These are phyloP conservation scores for Chrysoporthe austroafricana DNA, from an alignment of 2,329 filamentous ascomycete genomes.

Conservation along the genomic window DNA sequence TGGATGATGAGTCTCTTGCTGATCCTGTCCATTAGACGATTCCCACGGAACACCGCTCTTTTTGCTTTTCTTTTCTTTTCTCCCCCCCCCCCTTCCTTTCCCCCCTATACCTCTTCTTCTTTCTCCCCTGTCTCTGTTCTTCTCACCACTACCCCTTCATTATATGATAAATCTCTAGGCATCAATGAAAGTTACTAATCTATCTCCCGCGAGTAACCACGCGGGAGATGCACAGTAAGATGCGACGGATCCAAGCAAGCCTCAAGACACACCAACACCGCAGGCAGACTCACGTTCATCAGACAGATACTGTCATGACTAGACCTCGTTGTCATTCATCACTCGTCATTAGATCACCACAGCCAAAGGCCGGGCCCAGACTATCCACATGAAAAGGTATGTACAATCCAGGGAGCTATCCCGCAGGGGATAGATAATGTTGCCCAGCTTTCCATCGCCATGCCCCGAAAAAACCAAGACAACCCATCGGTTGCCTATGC, in stretches of 20 bases:
- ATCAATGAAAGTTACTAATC: neutral
- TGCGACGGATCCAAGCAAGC: neutral
- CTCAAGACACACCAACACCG: neutral
- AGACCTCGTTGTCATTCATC: constrained; percentile 21
- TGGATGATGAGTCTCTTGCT: too few relatives aligned
- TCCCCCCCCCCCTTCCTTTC: too few relatives aligned
- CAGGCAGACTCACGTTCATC: neutral
- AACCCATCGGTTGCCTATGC: constrained; percentile 2
- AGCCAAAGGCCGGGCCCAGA: constrained; percentile 9
- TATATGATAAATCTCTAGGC: neutral
- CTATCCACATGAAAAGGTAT: constrained; percentile 1
- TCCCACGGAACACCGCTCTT: too few relatives aligned
- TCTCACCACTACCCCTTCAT: neutral
- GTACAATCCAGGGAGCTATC: constrained; percentile 1
- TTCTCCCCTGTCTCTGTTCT: neutral
- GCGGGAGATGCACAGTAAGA: neutral
- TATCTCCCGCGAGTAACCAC: neutral
- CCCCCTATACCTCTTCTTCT: too few relatives aligned
- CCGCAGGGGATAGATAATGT: neutral
- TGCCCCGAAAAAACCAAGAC: neutral
- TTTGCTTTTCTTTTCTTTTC: too few relatives aligned
- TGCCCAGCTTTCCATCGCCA: neutral
- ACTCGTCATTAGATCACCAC: constrained; percentile 27
- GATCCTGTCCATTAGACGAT: too few relatives aligned
- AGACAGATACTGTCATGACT: neutral